Evolutionary conservation across 2,329 filamentous ascomycete species (phyloP).

Genomic region (Trichophyton simii): DNA sequence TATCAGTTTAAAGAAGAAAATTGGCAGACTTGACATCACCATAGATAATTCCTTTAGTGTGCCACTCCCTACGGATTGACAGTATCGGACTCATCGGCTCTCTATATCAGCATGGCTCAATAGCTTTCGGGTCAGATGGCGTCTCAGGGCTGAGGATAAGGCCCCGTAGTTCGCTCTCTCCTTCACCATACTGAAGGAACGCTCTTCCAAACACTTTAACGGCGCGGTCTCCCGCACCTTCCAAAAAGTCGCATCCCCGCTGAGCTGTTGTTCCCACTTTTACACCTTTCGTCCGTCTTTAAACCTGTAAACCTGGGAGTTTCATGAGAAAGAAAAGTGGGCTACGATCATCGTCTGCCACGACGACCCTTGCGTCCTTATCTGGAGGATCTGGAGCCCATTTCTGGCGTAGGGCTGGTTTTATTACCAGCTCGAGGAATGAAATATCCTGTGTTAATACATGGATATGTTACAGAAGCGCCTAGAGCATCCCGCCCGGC

Average conservation of each 20-base stretch:
- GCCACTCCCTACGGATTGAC: conserved; percentile 4
- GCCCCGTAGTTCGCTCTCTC: conserved; percentile 5
- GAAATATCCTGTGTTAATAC: too few relatives aligned
- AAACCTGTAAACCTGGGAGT: conserved; percentile 10
- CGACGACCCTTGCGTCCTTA: conserved; percentile 5
- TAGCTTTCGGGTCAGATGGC: conserved; percentile 9
- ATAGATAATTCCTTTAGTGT: conserved; percentile 9
- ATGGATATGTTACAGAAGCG: too few relatives aligned
- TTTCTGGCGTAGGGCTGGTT: not conserved
- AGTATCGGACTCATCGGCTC: conserved; percentile 6
- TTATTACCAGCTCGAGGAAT: not conserved
- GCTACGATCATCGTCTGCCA: conserved; percentile 3
- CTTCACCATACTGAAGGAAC: conserved; percentile 6
- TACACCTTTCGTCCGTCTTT: conserved; percentile 7
- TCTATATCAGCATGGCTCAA: conserved; percentile 5
- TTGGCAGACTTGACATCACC: conserved; percentile 10
- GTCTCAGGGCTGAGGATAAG: conserved; percentile 8
- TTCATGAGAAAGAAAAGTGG: conserved; percentile 9
- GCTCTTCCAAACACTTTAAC: conserved; percentile 8
- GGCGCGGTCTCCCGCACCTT: conserved; percentile 7
- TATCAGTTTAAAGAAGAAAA: conserved; percentile 9
- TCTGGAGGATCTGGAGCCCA: conserved; percentile 1
- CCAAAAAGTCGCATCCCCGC: conserved; percentile 9
- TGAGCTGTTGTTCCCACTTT: conserved; percentile 6
- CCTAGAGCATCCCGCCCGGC: too few relatives aligned